These are phyloP conservation scores for Venturiaceae sp. DNA, from an alignment of 2,329 filamentous ascomycete genomes.

Conservation along the genomic window DNA sequence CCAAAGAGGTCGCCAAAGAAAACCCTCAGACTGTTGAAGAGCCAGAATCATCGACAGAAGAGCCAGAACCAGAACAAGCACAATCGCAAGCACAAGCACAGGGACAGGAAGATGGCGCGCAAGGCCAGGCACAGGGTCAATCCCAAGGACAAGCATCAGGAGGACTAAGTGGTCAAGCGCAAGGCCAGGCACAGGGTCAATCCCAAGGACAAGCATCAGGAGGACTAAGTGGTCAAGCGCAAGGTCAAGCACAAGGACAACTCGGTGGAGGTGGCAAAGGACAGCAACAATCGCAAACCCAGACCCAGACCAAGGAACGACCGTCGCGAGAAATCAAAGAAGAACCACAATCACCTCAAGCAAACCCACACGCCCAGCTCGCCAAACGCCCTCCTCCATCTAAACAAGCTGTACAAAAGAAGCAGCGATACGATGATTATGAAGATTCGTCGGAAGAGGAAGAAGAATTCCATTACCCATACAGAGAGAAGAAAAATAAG, in stretches of 20 bases:
- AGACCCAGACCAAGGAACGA: neutral
- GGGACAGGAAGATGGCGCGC: too few relatives aligned
- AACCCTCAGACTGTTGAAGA: neutral
- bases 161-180: neutral
- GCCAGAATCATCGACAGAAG: neutral
- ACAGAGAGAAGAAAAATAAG: conserved; percentile 10
- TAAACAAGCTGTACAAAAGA: neutral
- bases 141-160: neutral
- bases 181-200: neutral
- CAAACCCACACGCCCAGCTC: neutral
- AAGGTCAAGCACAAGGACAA: neutral
- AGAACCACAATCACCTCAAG: neutral
- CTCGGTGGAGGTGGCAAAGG: neutral
- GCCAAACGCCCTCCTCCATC: neutral
- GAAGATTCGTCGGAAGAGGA: conserved; percentile 17
- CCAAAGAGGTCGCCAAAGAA: neutral
- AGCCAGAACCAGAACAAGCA: neutral
- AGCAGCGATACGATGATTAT: neutral
- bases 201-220: neutral
- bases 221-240: neutral
- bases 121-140: neutral
- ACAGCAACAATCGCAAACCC: neutral
- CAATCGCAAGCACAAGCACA: neutral
- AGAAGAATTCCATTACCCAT: conserved; percentile 21
- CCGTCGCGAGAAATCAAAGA: neutral